These are phyloP conservation scores for Solanum sitiens DNA, from an alignment of 257 asterid species.

Conservation along the genomic window DNA sequence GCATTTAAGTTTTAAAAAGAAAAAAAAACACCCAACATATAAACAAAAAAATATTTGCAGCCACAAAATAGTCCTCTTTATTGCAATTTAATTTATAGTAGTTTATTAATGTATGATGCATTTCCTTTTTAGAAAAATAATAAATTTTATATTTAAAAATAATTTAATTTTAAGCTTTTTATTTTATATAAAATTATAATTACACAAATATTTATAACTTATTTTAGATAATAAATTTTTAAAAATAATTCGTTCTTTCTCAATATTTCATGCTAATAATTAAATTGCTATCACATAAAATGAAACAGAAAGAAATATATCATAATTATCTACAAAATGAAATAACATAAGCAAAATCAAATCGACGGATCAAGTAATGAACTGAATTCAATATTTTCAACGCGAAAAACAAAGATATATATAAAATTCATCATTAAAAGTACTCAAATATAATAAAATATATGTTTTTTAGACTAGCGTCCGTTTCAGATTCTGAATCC, in stretches of 20 bases:
- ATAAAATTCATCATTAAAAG: not conserved
- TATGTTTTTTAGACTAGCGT: not conserved
- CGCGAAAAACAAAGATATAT: not conserved
- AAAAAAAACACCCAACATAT: not conserved
- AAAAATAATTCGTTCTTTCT: not conserved
- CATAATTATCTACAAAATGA: not conserved
- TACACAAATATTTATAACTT: not conserved
- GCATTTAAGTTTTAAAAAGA: not conserved
- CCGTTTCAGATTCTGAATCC: not conserved
- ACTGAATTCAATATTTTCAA: not conserved
- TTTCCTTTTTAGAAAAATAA: not conserved
- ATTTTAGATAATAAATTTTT: not conserved
- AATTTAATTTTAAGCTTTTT: not conserved
- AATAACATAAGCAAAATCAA: not conserved
- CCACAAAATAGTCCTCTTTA: not conserved
- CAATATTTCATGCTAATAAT: not conserved
- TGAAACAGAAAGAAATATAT: not conserved
- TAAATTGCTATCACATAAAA: not conserved
- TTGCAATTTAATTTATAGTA: not conserved
- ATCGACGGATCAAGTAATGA: not conserved
- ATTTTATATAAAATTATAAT: not conserved
- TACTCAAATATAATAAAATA: not conserved
- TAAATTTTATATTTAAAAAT: not conserved
- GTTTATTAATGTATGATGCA: not conserved
- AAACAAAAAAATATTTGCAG: not conserved